Evolutionary conservation across 2,329 filamentous ascomycete genomes (phyloP), one percentile per base, ranked within the genome.

Genomic region (Ophiostoma montium): DNA sequence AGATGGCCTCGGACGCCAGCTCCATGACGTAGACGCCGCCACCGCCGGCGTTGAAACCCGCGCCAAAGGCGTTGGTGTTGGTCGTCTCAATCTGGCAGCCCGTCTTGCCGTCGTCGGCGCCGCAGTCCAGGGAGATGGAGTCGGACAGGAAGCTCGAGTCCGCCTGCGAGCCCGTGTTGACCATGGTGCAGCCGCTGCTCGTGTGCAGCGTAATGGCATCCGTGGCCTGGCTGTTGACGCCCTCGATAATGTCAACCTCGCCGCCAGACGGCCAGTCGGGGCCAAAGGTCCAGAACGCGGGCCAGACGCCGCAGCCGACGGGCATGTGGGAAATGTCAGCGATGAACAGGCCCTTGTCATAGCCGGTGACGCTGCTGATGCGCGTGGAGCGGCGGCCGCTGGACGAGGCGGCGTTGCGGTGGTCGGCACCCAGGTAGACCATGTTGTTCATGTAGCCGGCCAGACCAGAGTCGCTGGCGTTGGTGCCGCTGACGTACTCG

Each of bases 231-330:
- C 69, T 66, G 66, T 86, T 85, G 56, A 87, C 81, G 35, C 83
- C 84, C 66, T 89, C 85, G 57, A 89, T 77, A 58, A 89, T 83
- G 62, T 90, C 85, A 57, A 90, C 84, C 65, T 89, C 85, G 43
- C 84, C 84, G 8, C 70, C 68, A 38, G 61, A 62, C 2, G 85
- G 85, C 85, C 85, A 89, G 59, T 74, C 64, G n/a, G 71, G 68
- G 15, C 83, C 84, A 32, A 86, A 71, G 47, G 68, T 70, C 75
- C 75, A 84, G 62, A 82, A 83, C 13, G 84, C 84, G 1, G 84
- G 84, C 85, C 85, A 90, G 13, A 78, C 74, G 32, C 84, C 84
- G 59, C 84, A 88, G 52, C 76, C 76, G 18, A 72, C 72, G n/a
- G 85, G 85, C 78, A 88, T 87, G 62, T 89, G 84, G 10, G 69